phyloP scores from a whole-genome alignment of 768 basidiomycete species.

The Fomitopsis serialis region DNA sequence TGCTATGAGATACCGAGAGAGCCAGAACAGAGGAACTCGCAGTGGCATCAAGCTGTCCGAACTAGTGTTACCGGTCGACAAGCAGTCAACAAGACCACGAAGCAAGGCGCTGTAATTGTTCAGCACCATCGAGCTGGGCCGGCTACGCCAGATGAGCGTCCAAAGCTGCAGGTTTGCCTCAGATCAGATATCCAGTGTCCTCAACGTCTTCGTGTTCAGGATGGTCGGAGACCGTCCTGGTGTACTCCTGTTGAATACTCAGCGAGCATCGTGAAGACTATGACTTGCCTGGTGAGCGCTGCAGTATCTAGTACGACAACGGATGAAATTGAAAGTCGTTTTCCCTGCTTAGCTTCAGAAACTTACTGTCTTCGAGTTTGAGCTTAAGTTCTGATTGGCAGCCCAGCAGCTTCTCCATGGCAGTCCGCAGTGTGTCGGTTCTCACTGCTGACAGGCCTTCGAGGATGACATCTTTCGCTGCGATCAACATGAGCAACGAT shows the following conservation, averaged over 20 bases:
- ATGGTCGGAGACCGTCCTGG: background rate
- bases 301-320: no score
- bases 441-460: constrained; percentile 1
- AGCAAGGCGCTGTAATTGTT: constrained; percentile 21
- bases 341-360: no score
- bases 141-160: constrained; percentile 29
- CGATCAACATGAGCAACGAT: background rate
- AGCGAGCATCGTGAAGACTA: no score
- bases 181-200: background rate
- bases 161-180: constrained; percentile 26
- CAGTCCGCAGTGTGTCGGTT: background rate
- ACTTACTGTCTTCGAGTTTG: constrained; percentile 14
- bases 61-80: constrained; percentile 7
- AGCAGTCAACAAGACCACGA: constrained; percentile 12
- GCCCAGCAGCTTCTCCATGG: background rate
- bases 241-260: no score
- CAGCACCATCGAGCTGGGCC: constrained; percentile 5
- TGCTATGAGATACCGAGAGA: constrained; percentile 22
- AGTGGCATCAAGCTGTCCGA: constrained; percentile 17
- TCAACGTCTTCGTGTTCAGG: background rate
- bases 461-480: constrained; percentile 16
- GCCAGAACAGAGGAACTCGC: constrained; percentile 30
- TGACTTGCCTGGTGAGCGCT: no score
- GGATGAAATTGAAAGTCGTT: no score
- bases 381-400: background rate